Evolutionary conservation across 148 eudicot genomes (phyloP).

Genomic region (Linanthus parryae): DNA sequence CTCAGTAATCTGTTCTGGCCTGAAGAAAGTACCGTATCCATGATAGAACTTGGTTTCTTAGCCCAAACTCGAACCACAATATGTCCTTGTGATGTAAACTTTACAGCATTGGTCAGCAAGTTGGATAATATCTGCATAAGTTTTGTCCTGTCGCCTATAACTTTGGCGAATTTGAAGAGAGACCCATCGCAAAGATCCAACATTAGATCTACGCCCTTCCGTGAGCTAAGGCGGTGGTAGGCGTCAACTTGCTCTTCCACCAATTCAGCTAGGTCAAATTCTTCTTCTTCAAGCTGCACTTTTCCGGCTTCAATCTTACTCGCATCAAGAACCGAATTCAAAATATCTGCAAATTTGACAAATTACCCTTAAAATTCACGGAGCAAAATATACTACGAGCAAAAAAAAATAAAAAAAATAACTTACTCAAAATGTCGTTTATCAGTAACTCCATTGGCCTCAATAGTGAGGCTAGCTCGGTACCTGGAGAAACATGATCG

Average conservation of each 20-base stretch:
- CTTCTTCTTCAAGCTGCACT: slow-evolving; percentile 55
- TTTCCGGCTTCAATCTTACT: slow-evolving; percentile 83
- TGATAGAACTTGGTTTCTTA: slow-evolving; percentile 33
- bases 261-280: slow-evolving; percentile 48
- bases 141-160: slow-evolving; percentile 65
- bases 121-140: slow-evolving; percentile 62
- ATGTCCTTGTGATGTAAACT: slow-evolving; percentile 71
- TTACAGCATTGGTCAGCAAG: slow-evolving; percentile 75
- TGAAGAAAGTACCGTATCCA: slow-evolving; percentile 33
- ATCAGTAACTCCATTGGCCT: slow-evolving; percentile 38
- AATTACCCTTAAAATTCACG: neutral
- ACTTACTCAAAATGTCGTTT: slow-evolving; percentile 55
- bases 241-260: slow-evolving; percentile 66
- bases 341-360: slow-evolving; percentile 28
- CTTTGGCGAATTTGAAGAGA: slow-evolving; percentile 28
- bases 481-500: slow-evolving; percentile 25
- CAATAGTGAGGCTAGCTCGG: slow-evolving; percentile 42
- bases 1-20: slow-evolving; percentile 19
- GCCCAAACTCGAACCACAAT: slow-evolving; percentile 56
- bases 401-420: neutral
- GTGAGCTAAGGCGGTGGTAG: slow-evolving; percentile 52
- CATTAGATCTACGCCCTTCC: slow-evolving; percentile 67
- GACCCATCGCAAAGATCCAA: slow-evolving; percentile 67
- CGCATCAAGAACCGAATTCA: slow-evolving; percentile 64
- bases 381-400: neutral